phyloP scores from a whole-genome alignment of 176 grass and related monocot species.

The Aegilops tauschii region DNA sequence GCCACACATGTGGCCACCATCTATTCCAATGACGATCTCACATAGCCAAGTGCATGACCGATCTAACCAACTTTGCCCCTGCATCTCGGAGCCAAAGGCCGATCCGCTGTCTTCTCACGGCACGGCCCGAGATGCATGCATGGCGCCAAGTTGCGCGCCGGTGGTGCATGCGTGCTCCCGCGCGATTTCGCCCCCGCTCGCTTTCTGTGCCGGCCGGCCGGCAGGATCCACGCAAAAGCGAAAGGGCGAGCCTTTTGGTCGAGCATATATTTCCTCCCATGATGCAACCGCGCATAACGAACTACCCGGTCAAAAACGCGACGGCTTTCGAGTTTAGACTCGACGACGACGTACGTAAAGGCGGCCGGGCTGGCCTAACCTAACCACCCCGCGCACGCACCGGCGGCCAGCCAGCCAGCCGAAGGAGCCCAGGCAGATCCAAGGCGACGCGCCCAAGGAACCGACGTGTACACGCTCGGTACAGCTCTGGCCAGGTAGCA shows the following conservation, averaged over 20 bases:
- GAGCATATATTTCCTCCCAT: neutral
- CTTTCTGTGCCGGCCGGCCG: constrained; percentile 12
- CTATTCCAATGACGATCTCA: no score
- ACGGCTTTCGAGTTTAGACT: constrained; percentile 1
- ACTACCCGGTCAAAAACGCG: constrained; percentile 8
- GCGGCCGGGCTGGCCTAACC: neutral
- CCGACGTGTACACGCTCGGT: neutral
- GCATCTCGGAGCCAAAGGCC: neutral
- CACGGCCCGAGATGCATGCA: neutral
- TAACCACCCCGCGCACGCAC: neutral
- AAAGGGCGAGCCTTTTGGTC: neutral
- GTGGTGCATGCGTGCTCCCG: neutral
- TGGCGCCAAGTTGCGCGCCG: neutral
- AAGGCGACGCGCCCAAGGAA: constrained; percentile 25
- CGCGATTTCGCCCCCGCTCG: neutral
- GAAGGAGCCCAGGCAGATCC: no score
- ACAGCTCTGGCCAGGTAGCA: neutral
- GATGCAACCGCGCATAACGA: neutral
- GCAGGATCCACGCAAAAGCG: constrained; percentile 8
- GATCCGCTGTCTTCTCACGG: neutral
- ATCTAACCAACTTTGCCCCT: neutral
- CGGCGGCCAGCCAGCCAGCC: neutral
- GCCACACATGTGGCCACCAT: no score
- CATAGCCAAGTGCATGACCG: neutral
- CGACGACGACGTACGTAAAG: neutral